Evolutionary conservation across 2,329 filamentous ascomycete species (phyloP), one percentile per base, ranked within the genome.

Genomic region (Teratosphaeriaceae sp.): DNA sequence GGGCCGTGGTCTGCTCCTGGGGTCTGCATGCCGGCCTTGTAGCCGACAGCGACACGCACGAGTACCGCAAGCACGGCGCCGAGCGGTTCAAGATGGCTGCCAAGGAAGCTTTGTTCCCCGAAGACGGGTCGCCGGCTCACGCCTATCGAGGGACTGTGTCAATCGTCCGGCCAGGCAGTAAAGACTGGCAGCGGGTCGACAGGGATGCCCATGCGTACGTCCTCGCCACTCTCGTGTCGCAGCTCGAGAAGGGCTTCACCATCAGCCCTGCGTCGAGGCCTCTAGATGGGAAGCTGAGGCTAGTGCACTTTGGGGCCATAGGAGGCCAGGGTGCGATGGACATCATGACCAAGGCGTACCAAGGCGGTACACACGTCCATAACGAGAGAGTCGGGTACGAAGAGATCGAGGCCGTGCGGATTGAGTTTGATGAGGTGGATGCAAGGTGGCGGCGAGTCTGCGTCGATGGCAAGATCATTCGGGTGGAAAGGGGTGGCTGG

Each of bases 11-110:
- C 2, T 83, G 82, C 34, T 92, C 85, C 62, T 94, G 94, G 76
- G 90, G 85, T 16, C 80, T 97, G 57, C 90, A 97, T 59, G 86
- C 89, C 22, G 81, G 83, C 31, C 74, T 97, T 3, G 88, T 97
- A 18, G 88, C 86, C 54, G 88, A 96, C 67, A 92, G 85, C 63
- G 90, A 97, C 63, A 94, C 89, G 0, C 71, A 78, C 0, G 83
- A 80, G 51, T 90, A 90, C 64, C 82, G 90, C 48, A 77, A 79
- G 52, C 82, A 84, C 57, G 90, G 90, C 11, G 72, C 74, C 23
- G 78, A 84, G 59, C 76, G 90, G 16, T 97, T 97, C 66, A 76
- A 81, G 44, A 87, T 95, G 78, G 88, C 88, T 0, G 89, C 88
- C 0, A 75, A 80, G 40, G 81, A 88, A 55, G 75, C 90, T 6